phyloP scores from a whole-genome alignment of 1,139 yeast species.

The Hyphopichia khmerensis region DNA sequence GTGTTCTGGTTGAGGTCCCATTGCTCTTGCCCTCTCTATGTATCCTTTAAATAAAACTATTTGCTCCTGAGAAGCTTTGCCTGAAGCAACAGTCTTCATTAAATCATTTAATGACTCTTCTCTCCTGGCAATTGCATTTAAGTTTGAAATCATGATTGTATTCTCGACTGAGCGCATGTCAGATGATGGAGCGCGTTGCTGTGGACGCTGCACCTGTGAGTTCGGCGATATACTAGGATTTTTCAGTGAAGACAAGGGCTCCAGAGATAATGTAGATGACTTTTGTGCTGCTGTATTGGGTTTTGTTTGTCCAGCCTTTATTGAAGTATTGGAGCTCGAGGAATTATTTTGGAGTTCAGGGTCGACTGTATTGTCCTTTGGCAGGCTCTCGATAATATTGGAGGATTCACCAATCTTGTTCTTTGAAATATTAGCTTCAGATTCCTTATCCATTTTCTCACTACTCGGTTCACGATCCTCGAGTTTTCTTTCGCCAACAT shows the following conservation, averaged over 20 bases:
- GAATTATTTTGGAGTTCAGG: too few relatives aligned
- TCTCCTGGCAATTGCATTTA: conserved; percentile 75
- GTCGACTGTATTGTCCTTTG: too few relatives aligned
- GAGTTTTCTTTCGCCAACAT: too few relatives aligned
- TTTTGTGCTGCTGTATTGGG: too few relatives aligned
- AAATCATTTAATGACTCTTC: conserved; percentile 65
- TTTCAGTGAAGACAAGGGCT: neutral
- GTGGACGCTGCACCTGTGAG: neutral
- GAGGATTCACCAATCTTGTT: too few relatives aligned
- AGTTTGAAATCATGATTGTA: conserved; percentile 76
- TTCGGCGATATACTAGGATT: neutral
- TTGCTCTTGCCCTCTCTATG: conserved; percentile 69
- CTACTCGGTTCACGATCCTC: too few relatives aligned
- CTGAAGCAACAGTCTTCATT: conserved; percentile 84
- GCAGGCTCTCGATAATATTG: too few relatives aligned
- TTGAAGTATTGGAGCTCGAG: too few relatives aligned
- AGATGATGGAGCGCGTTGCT: conserved; percentile 22
- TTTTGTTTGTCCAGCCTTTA: too few relatives aligned
- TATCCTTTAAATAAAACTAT: conserved; percentile 77
- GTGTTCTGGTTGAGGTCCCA: conserved; percentile 62
- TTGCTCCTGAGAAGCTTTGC: conserved; percentile 69
- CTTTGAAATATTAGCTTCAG: too few relatives aligned
- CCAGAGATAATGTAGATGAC: too few relatives aligned
- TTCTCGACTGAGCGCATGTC: conserved; percentile 62
- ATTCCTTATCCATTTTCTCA: too few relatives aligned